Conservation (phyloP, 306 rosid species). For the Trifolium pratense region DNA sequence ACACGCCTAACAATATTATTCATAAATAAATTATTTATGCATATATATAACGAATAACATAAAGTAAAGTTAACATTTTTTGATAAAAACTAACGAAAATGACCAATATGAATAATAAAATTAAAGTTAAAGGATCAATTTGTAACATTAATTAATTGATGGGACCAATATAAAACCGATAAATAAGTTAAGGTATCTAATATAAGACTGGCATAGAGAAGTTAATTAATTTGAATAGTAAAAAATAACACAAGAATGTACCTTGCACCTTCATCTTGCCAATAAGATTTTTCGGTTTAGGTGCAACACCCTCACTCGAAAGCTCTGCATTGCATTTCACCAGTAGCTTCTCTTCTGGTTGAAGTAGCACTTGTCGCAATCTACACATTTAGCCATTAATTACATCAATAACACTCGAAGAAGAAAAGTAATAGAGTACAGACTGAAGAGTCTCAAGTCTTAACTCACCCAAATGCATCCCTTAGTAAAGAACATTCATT, state of each 20-base stretch:
- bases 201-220: conserved; percentile 15
- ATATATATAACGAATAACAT: too few species aligned
- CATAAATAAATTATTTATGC: too few species aligned
- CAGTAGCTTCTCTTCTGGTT: conserved; percentile 90
- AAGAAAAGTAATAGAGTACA: neutral
- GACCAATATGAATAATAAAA: too few species aligned
- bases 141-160: too few species aligned
- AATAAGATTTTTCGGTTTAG: conserved; percentile 82
- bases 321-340: conserved; percentile 74
- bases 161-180: too few species aligned
- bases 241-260: conserved; percentile 43
- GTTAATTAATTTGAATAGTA: conserved; percentile 32
- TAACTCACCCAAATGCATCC: conserved; percentile 85
- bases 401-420: conserved; percentile 11
- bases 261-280: conserved; percentile 99
- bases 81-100: too few species aligned
- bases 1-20: too few species aligned
- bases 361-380: conserved; percentile 81
- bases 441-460: conserved; percentile 38
- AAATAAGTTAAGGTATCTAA: too few species aligned
- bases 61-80: too few species aligned
- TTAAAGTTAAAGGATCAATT: too few species aligned
- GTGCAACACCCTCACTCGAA: conserved; percentile 79
- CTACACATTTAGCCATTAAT: conserved; percentile 48
- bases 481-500: conserved; percentile 89